Base-by-base conservation (phyloP, 306 rosid species). In the Corylus americana region DNA sequence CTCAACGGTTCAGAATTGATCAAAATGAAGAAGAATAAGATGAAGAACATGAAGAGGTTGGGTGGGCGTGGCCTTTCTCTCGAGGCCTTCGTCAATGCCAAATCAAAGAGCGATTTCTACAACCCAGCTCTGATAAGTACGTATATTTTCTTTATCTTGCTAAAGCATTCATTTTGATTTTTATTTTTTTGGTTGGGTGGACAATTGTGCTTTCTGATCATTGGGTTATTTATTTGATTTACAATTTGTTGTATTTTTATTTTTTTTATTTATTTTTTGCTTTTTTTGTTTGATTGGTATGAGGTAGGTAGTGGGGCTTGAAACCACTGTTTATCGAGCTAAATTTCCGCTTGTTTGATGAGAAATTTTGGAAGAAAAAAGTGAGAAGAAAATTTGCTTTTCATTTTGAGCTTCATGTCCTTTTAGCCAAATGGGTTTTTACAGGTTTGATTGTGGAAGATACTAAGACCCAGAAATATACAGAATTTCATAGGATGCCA, bases 101-200 rank as follows among this genome's bases (percentile, higher is more conserved):
- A 88, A 82, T 86, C 96, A 12, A 81, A 70, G 7, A 81, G 80
- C 86, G 74, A 61, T 81, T 78, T 78, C 87, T 95, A 88, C 70
- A 95, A 93, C 59, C 98, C 97, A 16, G 81, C 99, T 74, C 12
- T 85, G 74, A 91, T 95, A 71, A 93, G 99, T 95, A 89, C 49
- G 87, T 68, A 35, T 13, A 11, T 63, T 50, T 72, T n/a, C 11
- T 59, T 59, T 57, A 35, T 11, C 59, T 80, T 31, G 2, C 47
- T 54, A 47, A 0, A 9, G 27, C 8, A 27, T 2, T 12, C 14
- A 4, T 27, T 42, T 16, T 8, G n/a, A 64, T 49, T 35, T 4
- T 35, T 22, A 12, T 6, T 12, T 13, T 1, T 54, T 22, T 79
- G 16, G 7, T 63, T 3, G 14, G 39, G 16, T 3, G 71, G 5